Conservation (phyloP, 2,329 filamentous ascomycete genomes). For the Nemania abortiva region DNA sequence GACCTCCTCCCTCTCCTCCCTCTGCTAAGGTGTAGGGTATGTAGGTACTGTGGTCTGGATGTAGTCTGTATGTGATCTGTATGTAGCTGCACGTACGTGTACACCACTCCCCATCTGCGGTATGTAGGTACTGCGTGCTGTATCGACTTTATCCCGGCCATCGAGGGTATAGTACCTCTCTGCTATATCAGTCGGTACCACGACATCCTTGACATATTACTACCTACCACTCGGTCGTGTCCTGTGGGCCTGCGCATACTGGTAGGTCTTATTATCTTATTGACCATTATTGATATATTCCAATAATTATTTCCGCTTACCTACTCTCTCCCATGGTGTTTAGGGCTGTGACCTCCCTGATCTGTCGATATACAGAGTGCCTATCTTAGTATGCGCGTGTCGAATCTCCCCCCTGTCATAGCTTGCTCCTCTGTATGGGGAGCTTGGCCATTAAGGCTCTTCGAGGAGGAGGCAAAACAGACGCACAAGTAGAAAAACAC, state of each 20-base stretch:
- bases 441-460: background rate
- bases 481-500: background rate
- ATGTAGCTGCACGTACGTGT: conserved; percentile 35
- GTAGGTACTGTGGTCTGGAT: background rate
- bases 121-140: conserved; percentile 24
- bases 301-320: conserved; percentile 12
- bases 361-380: background rate
- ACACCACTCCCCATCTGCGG: conserved; percentile 26
- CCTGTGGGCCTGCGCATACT: conserved; percentile 12
- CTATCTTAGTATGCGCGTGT: background rate
- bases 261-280: background rate
- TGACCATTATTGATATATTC: background rate
- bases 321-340: background rate
- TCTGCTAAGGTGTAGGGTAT: conserved; percentile 17
- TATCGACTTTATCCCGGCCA: conserved; percentile 13
- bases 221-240: conserved; percentile 20
- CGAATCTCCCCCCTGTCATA: background rate
- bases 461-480: background rate
- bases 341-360: conserved; percentile 12
- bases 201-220: conserved; percentile 26
- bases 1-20: conserved; percentile 12
- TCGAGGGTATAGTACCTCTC: conserved; percentile 28
- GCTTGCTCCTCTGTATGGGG: background rate
- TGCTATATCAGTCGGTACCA: conserved; percentile 18
- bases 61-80: conserved; percentile 4